These are phyloP conservation scores for Piromyces finnis DNA, from an alignment of 192 early-diverging fungal species.

Conservation along the genomic window DNA sequence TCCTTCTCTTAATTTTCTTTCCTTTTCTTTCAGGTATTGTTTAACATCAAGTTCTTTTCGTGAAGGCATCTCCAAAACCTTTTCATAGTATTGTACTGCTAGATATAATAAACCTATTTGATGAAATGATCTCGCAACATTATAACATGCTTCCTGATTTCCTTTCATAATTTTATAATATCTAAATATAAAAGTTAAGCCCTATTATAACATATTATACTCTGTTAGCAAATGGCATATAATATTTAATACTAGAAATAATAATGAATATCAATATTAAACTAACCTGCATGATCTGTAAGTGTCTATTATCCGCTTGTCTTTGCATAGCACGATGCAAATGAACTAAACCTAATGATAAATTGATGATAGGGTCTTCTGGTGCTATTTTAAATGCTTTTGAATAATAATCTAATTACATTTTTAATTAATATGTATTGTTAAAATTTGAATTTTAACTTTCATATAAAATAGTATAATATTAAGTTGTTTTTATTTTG, in stretches of 20 bases:
- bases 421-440: too few species aligned
- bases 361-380: constrained; percentile 43
- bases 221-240: too few species aligned
- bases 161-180: constrained; percentile 27
- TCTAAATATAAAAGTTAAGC: constrained; percentile 42
- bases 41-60: constrained; percentile 1
- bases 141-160: constrained; percentile 56
- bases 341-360: constrained; percentile 40
- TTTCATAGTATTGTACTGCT: constrained; percentile 72
- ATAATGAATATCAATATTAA: too few species aligned
- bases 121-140: constrained; percentile 79
- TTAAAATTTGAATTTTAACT: too few species aligned
- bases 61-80: constrained; percentile 42
- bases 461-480: too few species aligned
- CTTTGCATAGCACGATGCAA: constrained; percentile 50
- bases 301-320: constrained; percentile 46
- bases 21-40: constrained; percentile 5
- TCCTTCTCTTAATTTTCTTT: constrained; percentile 25
- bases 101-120: constrained; percentile 64
- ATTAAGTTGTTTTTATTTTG: too few species aligned
- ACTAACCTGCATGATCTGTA: constrained; percentile 32
- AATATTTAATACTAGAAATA: too few species aligned
- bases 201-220: constrained; percentile 7
- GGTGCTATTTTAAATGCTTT: constrained; percentile 35
- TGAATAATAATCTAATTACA: constrained; percentile 11